Conservation (phyloP, 2,329 filamentous ascomycete species). For the Dactylella cylindrospora region DNA sequence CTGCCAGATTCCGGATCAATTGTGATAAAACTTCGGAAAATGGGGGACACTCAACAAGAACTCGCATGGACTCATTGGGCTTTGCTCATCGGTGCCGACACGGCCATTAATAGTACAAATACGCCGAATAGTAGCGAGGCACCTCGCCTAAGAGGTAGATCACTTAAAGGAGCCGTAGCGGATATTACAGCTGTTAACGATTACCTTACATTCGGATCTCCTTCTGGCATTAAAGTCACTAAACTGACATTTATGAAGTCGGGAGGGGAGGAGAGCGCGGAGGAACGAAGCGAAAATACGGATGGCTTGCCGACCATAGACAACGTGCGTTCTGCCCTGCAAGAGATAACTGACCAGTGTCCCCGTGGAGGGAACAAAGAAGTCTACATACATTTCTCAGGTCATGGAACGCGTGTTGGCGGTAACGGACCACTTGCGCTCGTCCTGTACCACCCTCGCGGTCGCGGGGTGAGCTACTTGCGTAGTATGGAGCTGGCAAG, state of each 20-base stretch:
- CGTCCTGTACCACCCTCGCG: background rate
- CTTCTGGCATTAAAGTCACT: background rate
- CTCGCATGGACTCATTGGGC: background rate
- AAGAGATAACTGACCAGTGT: background rate
- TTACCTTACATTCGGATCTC: background rate
- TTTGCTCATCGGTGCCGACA: background rate
- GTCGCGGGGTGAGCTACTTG: background rate
- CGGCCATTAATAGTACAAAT: background rate
- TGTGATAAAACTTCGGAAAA: too few species aligned
- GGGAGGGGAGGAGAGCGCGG: background rate
- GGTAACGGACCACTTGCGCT: background rate
- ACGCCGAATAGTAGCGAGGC: background rate
- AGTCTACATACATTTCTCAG: background rate
- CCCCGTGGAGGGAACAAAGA: background rate
- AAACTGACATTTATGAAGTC: background rate
- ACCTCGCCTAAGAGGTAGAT: background rate
- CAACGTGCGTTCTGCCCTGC: background rate
- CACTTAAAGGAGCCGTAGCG: conserved; percentile 1
- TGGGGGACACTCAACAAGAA: too few species aligned
- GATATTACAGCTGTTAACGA: background rate
- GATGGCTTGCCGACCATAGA: background rate
- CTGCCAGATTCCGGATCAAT: too few species aligned
- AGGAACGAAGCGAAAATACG: background rate
- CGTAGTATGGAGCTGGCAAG: background rate
- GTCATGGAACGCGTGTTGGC: background rate